Evolutionary conservation across 805 yeast genomes (phyloP), one percentile per base, ranked within the genome.

Genomic region (Candida quercuum): DNA sequence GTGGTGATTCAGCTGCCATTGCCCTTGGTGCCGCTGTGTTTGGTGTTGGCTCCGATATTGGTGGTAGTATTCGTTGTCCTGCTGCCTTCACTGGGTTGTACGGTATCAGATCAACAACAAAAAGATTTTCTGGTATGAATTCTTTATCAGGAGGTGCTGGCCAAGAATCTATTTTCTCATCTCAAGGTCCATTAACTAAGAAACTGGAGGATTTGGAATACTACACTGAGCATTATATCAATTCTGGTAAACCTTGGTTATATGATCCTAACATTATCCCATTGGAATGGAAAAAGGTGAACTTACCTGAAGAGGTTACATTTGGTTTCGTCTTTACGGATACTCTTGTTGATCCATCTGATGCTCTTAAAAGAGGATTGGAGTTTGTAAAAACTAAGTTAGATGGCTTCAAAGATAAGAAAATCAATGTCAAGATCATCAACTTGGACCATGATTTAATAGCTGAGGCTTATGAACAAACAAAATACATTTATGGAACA

Each of bases 31-130:
- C 76, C 3, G 74, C 83, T 21, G 72, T 76, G 1, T 48, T 81
- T 32, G 89, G 83, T 19, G 63, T 76, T 33, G 86, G 86, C 24
- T 73, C 82, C 19, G 87, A 81, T 52, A 81, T 80, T 42, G 87
- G 87, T 40, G 87, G 87, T 3, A 73, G 81, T 12, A 74, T 81
- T 39, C 69, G 87, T 49, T 74, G 68, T 8, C 87, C 87, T 5
- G 81, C 85, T 24, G 84, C 83, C 0, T 78, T 71, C 51, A 65
- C 74, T 34, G 84, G 84, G 16, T 47, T 71, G 32, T 75, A 63
- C 45, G 86, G 86, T 25, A 61, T 80, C 42, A 71, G 83, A 53
- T 79, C 85, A 24, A 67, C 83, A 8, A 67, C 78, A 4, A 71
- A 72, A 57, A 69, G 87, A 56, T 29, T 49, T 3, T 25, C 51